phyloP scores from a whole-genome alignment of 2,329 filamentous ascomycete genomes.

The Calonectria pauciramosa region DNA sequence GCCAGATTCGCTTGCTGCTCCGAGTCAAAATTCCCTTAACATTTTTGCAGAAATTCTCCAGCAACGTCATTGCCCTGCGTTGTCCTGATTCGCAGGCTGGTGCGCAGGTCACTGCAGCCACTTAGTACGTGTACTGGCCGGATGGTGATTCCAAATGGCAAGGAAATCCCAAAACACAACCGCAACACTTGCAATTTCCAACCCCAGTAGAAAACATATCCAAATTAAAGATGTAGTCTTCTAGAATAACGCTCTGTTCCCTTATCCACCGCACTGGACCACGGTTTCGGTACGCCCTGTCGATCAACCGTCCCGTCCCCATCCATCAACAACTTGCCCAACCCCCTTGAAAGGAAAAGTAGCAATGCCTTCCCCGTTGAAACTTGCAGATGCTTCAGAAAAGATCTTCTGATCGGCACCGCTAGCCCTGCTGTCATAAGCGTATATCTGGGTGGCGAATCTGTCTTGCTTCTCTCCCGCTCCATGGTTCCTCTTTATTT shows the following conservation, averaged over 20 bases:
- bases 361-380: neutral
- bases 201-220: neutral
- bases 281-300: slow-evolving; percentile 18
- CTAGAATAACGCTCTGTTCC: neutral
- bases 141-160: neutral
- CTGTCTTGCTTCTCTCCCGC: neutral
- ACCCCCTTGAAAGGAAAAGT: neutral
- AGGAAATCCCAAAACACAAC: neutral
- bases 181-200: neutral
- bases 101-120: neutral
- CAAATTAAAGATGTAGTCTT: neutral
- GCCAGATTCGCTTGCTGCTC: neutral
- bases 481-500: neutral
- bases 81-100: neutral
- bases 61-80: neutral
- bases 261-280: neutral
- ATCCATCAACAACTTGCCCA: neutral
- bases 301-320: slow-evolving; percentile 14
- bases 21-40: neutral
- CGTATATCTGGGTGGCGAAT: neutral
- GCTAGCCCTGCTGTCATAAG: neutral
- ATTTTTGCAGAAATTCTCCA: neutral
- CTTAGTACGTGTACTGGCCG: neutral
- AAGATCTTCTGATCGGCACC: neutral
- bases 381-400: neutral